phyloP scores from a whole-genome alignment of 73 alveolate genomes.

The Paramecium tetraurelia region DNA sequence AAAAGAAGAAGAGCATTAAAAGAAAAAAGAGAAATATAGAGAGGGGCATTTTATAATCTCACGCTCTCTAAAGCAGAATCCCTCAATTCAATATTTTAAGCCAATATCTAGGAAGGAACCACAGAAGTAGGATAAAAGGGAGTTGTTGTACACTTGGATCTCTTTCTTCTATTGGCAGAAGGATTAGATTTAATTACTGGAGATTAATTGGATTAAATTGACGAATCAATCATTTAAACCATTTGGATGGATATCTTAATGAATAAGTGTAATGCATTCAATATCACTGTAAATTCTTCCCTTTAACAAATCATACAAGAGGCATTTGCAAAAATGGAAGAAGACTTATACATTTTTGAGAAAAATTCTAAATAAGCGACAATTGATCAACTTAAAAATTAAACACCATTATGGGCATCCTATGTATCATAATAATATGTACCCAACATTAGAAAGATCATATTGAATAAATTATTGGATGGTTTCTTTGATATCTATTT shows the following conservation, averaged over 20 bases:
- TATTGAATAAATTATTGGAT: not conserved
- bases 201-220: constrained; percentile 4
- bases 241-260: constrained; percentile 41
- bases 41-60: constrained; percentile 16
- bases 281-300: not conserved
- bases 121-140: constrained; percentile 33
- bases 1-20: constrained; percentile 64
- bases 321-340: constrained; percentile 10
- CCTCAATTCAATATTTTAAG: not conserved
- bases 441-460: not conserved
- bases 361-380: not conserved
- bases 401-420: constrained; percentile 9
- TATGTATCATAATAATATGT: not conserved
- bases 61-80: constrained; percentile 48
- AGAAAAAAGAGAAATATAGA: constrained; percentile 70
- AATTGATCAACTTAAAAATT: not conserved
- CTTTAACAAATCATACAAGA: not conserved
- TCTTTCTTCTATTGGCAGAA: not conserved
- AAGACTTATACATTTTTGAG: constrained; percentile 15
- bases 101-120: not conserved
- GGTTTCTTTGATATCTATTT: constrained; percentile 26
- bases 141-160: not conserved
- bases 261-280: not conserved
- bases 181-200: constrained; percentile 26
- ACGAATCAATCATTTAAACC: not conserved